A percentile compares a stretch with the other conserved stretches of the same genome.
Evolutionary conservation across 2,329 filamentous ascomycete species (phyloP).

Genomic region (Macrophomina phaseolina): DNA sequence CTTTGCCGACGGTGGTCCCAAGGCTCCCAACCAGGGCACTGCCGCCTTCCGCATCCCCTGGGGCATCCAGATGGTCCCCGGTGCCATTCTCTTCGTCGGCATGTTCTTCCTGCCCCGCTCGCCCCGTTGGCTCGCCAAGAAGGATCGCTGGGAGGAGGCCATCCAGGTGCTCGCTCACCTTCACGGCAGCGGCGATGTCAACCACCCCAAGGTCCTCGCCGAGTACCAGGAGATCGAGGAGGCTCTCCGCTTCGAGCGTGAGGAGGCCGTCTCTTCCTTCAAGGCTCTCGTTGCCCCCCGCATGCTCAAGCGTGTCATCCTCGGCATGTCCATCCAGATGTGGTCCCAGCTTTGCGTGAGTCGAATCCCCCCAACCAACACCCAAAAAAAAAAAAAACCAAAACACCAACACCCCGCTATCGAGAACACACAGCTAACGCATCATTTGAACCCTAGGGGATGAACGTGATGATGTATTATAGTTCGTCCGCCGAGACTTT

Average conservation of each 20-base stretch:
- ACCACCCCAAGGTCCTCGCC: conserved; percentile 61
- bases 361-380: too few species aligned
- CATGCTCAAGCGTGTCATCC: conserved; percentile 56
- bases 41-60: conserved; percentile 67
- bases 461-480: conserved; percentile 61
- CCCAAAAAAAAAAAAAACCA: too few species aligned
- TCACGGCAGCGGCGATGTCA: conserved; percentile 59
- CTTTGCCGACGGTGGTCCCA: conserved; percentile 48
- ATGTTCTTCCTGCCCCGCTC: conserved; percentile 66
- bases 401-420: too few species aligned
- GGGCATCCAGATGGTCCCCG: conserved; percentile 59
- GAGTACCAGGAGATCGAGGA: conserved; percentile 63
- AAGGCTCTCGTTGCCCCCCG: conserved; percentile 50
- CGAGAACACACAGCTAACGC: too few species aligned
- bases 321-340: conserved; percentile 59
- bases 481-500: fast-evolving
- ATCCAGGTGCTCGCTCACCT: conserved; percentile 47
- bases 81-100: conserved; percentile 46
- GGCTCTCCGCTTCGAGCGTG: conserved; percentile 45
- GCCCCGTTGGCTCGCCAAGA: conserved; percentile 68
- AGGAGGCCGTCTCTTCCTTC: conserved; percentile 52
- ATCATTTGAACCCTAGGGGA: conserved; percentile 41
- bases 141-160: conserved; percentile 67
- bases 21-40: conserved; percentile 48
- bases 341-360: conserved; percentile 58